Evolutionary conservation across 257 asterid genomes (phyloP).

Genomic region (Petunia axillaris): DNA sequence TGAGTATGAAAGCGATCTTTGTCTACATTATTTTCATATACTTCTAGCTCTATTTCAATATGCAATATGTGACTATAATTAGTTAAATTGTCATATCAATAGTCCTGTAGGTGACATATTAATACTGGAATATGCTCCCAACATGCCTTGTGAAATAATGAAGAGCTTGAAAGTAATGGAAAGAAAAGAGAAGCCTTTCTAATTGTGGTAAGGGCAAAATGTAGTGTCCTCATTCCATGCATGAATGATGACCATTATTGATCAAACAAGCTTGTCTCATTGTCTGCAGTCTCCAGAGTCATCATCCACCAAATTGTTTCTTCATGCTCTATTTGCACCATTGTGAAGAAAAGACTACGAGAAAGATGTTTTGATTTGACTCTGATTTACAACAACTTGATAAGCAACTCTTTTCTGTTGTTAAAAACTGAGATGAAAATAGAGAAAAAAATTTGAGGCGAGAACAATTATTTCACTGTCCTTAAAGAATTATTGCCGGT

Average conservation of each 20-base stretch:
- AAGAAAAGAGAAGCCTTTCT: neutral
- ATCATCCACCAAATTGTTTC: neutral
- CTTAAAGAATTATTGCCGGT: no score
- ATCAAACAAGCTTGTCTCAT: neutral
- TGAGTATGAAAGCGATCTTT: neutral
- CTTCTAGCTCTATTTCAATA: neutral
- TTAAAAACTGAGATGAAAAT: no score
- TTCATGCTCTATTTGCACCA: neutral
- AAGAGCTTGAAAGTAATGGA: neutral
- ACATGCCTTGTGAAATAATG: neutral
- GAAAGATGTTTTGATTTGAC: neutral
- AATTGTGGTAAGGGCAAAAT: slow-evolving; percentile 14
- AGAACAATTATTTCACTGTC: no score
- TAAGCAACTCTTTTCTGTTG: neutral
- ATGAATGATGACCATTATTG: neutral
- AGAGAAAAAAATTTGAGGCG: no score
- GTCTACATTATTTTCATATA: neutral
- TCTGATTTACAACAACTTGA: neutral
- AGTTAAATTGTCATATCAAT: neutral
- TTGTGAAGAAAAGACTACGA: neutral
- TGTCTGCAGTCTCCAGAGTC: neutral
- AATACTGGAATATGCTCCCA: neutral
- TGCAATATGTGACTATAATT: neutral
- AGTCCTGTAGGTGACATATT: neutral
- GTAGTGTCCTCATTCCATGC: neutral